Base-by-base conservation (phyloP, 495 filamentous ascomycete genomes). In the Evernia prunastri region DNA sequence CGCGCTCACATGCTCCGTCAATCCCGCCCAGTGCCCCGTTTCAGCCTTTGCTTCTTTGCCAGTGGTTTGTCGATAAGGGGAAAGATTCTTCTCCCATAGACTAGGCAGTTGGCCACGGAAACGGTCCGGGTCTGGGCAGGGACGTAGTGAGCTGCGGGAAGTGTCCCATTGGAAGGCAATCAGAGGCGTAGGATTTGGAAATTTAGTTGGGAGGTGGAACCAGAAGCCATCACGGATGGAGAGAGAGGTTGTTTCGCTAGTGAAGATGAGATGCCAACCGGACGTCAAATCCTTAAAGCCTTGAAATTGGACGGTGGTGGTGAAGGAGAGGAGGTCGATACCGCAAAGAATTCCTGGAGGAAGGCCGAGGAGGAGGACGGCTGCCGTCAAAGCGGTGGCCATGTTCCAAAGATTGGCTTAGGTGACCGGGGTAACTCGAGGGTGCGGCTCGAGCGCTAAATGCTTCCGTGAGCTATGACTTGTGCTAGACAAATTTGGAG, bases 181-280 rank as follows among this genome's bases (percentile, higher is more conserved):
- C 23, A 82, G 61, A 4, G 54, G 58, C 9, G 59, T 31, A 18
- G 49, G 43, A 17, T 29, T 13, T 49, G 65, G 59, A 12, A 56
- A 49, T 49, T 53, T 47, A 60, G 72, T 61, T 25, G 66, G 78
- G 45, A 88, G 75, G 60, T 80, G 74, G 72, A 88, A 84, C 86
- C 86, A 88, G 45, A 79, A 78, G 12, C 85, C 86, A 65, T 83
- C 79, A 17, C 86, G 78, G 18, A 86, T 71, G 8, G 84, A 84
- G 31, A 84, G 72, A 18, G 79, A 80, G 33, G 79, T 73, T 53
- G 79, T 84, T 31, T 82, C 79, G 29, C 82, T 77, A 0, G 80
- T 83, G 69, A 86, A 88, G 23, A 86, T 72, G 66, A 87, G 86
- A 65, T 88, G 86, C 75, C 78, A 83, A 51, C 84, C 84, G 3